A percentile compares a stretch with the other conserved stretches of the same genome.
Conservation (phyloP, 345 rosid genomes). For the Mallotus nudiflorus region DNA sequence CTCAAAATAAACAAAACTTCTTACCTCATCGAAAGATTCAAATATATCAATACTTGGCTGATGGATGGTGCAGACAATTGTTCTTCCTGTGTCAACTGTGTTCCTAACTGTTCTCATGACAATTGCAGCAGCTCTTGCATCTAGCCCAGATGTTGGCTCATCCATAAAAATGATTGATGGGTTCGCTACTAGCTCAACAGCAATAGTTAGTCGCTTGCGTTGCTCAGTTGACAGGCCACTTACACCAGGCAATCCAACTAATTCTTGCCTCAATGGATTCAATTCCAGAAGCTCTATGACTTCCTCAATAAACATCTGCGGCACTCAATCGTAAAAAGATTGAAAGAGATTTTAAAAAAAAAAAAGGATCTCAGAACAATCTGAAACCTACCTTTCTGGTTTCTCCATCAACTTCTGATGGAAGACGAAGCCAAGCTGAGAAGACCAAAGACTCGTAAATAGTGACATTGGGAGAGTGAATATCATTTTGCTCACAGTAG, state of each 20-base stretch:
- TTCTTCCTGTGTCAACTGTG: not conserved
- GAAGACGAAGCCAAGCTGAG: conserved; percentile 67
- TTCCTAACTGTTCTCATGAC: conserved; percentile 8
- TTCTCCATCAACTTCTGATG: conserved; percentile 20
- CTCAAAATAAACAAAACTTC: not conserved
- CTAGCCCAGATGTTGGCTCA: conserved; percentile 4
- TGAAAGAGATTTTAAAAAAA: not conserved
- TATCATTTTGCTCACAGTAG: conserved; percentile 68
- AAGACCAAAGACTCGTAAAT: conserved; percentile 63
- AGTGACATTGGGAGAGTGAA: conserved; percentile 52
- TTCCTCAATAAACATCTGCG: conserved; percentile 46
- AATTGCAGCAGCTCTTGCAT: conserved; percentile 5
- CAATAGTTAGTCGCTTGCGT: conserved; percentile 83
- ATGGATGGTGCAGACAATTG: conserved; percentile 6
- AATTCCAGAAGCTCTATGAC: conserved; percentile 84
- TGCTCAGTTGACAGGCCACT: conserved; percentile 78
- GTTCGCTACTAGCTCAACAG: conserved; percentile 79
- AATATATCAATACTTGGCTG: conserved; percentile 49
- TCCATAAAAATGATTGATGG: conserved; percentile 35
- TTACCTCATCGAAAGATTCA: conserved; percentile 85
- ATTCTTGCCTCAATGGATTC: conserved; percentile 49
- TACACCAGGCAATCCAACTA: conserved; percentile 77
- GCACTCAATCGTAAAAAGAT: not conserved
- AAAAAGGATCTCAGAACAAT: not conserved
- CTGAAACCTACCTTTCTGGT: conserved; percentile 3